Percentiles rank a stretch among this genome's conserved stretches.
These are phyloP conservation scores for Xylaria sp. DNA, from an alignment of 2,329 filamentous ascomycete genomes.

Conservation along the genomic window DNA sequence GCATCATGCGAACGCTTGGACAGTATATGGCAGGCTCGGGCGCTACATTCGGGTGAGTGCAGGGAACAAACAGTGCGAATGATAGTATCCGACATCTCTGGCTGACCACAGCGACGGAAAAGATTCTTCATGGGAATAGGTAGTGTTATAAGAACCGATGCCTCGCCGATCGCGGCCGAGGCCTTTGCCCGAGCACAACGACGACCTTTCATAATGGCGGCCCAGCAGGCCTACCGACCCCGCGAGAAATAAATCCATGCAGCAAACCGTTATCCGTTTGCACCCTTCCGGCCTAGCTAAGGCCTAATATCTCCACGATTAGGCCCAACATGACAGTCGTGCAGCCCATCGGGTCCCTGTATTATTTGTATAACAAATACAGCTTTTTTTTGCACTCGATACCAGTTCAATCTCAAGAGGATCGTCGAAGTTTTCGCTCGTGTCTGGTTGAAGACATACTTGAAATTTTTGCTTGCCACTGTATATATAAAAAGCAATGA, in stretches of 20 bases:
- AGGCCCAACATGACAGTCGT: slow-evolving; percentile 10
- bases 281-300: neutral
- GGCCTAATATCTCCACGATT: neutral
- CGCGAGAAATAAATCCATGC: slow-evolving; percentile 40
- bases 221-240: slow-evolving; percentile 54
- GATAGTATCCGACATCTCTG: neutral
- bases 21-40: slow-evolving; percentile 98
- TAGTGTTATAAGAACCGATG: slow-evolving; percentile 92
- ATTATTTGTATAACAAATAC: slow-evolving; percentile 31
- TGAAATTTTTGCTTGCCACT: neutral
- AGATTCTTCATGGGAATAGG: slow-evolving; percentile 99
- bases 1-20: slow-evolving; percentile 91
- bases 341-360: slow-evolving; percentile 24
- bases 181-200: slow-evolving; percentile 80
- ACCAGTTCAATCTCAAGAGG: slow-evolving; percentile 3
- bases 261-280: neutral
- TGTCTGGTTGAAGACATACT: neutral
- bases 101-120: slow-evolving; percentile 37
- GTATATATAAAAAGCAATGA: slow-evolving; percentile 19
- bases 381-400: slow-evolving; percentile 14
- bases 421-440: neutral
- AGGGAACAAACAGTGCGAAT: neutral
- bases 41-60: slow-evolving; percentile 88
- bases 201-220: slow-evolving; percentile 74
- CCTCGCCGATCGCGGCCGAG: slow-evolving; percentile 77